phyloP scores from a whole-genome alignment of 163 green algal species.

The Chlorella variabilis region DNA sequence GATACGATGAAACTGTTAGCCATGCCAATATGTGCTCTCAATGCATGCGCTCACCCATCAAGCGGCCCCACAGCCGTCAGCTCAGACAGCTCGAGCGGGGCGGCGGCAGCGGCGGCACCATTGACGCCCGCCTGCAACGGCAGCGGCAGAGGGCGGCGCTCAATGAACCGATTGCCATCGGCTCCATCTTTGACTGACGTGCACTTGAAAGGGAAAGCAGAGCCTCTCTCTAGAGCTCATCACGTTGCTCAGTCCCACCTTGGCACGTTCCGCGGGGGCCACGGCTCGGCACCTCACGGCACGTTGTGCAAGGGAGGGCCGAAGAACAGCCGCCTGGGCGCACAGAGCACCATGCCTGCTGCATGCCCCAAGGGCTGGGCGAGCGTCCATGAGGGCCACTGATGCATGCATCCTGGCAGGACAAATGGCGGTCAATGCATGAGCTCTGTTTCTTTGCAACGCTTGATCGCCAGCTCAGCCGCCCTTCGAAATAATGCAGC shows the following conservation, averaged over 20 bases:
- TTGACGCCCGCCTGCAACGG: constrained; percentile 12
- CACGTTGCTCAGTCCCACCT: background rate
- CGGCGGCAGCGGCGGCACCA: constrained; percentile 1
- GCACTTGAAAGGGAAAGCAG: no score
- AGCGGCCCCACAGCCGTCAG: constrained; percentile 94
- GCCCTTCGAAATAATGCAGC: background rate
- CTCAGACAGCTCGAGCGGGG: constrained; percentile 77
- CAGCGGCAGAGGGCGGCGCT: background rate
- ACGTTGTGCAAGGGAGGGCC: background rate
- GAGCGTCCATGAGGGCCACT: no score
- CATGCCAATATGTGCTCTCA: background rate
- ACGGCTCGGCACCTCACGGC: constrained; percentile 12
- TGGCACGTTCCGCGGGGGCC: background rate
- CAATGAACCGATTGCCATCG: background rate
- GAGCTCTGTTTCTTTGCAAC: no score
- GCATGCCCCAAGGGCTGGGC: no score
- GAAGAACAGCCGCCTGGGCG: background rate
- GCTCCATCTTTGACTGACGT: no score
- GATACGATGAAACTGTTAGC: background rate
- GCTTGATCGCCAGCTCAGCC: no score
- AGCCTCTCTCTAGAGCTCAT: background rate
- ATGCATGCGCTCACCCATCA: constrained; percentile 73
- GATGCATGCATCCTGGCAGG: no score
- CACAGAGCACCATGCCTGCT: background rate
- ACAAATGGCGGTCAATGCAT: no score